Evolutionary conservation across 2,329 filamentous ascomycete genomes (phyloP), one percentile per base, ranked within the genome.

Genomic region (Hypoxylon sp.): DNA sequence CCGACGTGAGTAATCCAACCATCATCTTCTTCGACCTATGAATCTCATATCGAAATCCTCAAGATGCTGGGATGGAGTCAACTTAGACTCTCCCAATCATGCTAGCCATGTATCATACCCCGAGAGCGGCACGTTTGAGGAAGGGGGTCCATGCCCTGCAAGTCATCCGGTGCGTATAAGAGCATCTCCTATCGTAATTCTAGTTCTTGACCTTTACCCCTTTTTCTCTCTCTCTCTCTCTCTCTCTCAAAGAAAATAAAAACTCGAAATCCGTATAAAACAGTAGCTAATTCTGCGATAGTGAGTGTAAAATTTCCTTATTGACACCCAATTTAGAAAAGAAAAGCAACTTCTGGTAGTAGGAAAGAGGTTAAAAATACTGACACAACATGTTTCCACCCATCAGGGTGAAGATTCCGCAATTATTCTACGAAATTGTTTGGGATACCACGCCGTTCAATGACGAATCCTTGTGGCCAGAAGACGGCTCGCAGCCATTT

Each of bases 31-130:
- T 21, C 5, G 2, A 13, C n/a, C 3, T 9, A 5, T 1, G n/a
- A 41, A 10, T 34, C 19, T 4, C 7, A 11, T 52, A 19, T 46
- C 43, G 3, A 43, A 11, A 14, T 10, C 2, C 48, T 30, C 4
- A 17, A 72, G 70, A 2, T 87, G 85, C 78, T 87, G 85, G 85
- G 79, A 87, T 60, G 85, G 85, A 32, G 76, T 78, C 10, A 79
- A 85, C 68, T 67, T 83, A 49, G 84, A 86, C 69, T 78, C 80
- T 5, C 57, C 78, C 0, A 79, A 86, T 71, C 83, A 86, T 74
- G 80, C 79, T 52, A 83, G 76, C 32, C 85, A 87, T 70, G 80
- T 87, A 69, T 77, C 80, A 1, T 87, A 86, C 62, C 85, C 85
- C 3, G 70, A 46, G 25, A 68, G 64, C 56, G 72, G 73, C 9